Base-by-base conservation (phyloP, 176 grass and related monocot genomes). In the Alloteropsis semialata region DNA sequence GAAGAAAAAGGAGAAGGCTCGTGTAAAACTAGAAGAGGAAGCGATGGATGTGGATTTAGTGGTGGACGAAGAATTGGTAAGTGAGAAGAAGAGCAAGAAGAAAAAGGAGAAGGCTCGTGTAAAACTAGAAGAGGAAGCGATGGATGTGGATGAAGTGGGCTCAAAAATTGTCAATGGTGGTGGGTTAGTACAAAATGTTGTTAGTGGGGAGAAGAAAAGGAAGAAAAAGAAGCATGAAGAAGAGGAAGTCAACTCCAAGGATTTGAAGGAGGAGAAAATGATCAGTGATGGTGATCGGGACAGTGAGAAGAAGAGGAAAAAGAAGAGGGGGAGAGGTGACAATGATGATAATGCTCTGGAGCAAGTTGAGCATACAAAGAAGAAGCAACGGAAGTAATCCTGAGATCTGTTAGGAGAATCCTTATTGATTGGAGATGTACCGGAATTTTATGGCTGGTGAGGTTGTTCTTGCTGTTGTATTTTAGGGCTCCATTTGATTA, bases 321-420 rank as follows among this genome's bases (percentile, higher is more conserved):
- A 85, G 43, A 89, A 80, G 76, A 76, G 63, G 36, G 32, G 24
- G 8, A 80, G 76, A 43, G 60, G 2, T 12, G 82, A 68, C 3
- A 21, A 41, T 48, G 28, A 56, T 25, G 75, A 65, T 6, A 27
- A 81, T 2, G n/a, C 6, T 15, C 5, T 2, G 3, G 74, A 84
- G 68, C 48, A 48, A n/a, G 67, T 36, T 10, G 75, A 75, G 29
- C 48, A 80, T 59, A 75, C 41, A 3, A 79, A 82, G 72, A 81
- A 89, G 76, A 89, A 89, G 78, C 78, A 54, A 42, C 74, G 83
- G 64, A 89, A 82, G 56, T 33, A n/a, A 36, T 71, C 71, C 18
- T 10, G 44, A 55, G 21, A 49, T 76, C 81, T 46, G 42, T 51
- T 82, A 74, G 36, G 38, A 8, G 33, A 81, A 46, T 22, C 1